Evolutionary conservation across 1,284 basidiomycete genomes (phyloP), one percentile per base, ranked within the genome.

Genomic region (Golubevia pallescens): DNA sequence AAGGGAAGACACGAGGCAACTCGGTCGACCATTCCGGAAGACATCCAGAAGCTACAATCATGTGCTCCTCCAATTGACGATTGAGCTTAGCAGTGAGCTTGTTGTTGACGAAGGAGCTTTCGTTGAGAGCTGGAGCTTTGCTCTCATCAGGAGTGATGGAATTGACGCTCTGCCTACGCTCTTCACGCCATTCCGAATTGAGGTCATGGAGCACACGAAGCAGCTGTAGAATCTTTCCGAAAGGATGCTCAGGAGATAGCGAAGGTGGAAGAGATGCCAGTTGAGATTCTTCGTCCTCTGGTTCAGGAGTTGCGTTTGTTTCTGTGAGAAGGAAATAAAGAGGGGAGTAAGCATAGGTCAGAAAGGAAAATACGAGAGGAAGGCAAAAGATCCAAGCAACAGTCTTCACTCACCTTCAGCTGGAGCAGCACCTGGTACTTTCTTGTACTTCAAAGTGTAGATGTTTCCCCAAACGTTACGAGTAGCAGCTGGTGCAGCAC

Each of bases 21-120:
- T 78, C 75, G 5, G 68, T 65, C 34, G 77, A 75, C 82, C 82
- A 85, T 0, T 61, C 71, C 1, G 82, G 81, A 66, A 84, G 63
- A 62, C 77, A 80, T 1, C 65, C 67, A 38, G 80, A 81, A 5
- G 78, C 81, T 14, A 99, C 93, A 71, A 99, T 96, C 93, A 99
- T 97, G 0, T 94, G 94, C 86, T 99, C 97, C 78, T 99, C 96
- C 48, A 99, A 86, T 85, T 99, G 97, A 52, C 97, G 90, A n/a
- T 94, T 95, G 48, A 99, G 89, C 86, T 99, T 99, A 21, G 97
- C 97, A 0, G 95, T 95, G 57, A 99, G 88, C 87, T 99, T 98
- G 88, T 97, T 97, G 86, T 99, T 99, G 74, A 99, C 91, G 82
- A 99, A 82, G 2, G 65, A 64, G 19, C 69, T 64, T 34, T 78